Base-by-base conservation (phyloP, 495 filamentous ascomycete genomes). In the Pseudoneurospora amorphoporcata region DNA sequence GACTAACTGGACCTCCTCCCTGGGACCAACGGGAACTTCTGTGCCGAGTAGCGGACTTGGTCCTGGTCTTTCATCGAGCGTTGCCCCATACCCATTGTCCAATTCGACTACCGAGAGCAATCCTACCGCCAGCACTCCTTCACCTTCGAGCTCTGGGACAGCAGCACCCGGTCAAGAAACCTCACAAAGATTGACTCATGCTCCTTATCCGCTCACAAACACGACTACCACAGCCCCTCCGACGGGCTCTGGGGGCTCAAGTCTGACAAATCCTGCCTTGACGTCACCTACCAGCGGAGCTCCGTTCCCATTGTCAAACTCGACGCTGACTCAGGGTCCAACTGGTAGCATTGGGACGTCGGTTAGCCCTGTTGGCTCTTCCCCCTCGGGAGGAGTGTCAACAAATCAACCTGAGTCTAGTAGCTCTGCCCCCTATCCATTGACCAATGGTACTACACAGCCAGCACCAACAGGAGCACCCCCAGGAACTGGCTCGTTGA, bases 261-360 rank as follows among this genome's bases (percentile, higher is more conserved):
- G 38, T 4, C 41, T 68, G 10, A 40, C 45, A 61, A 61, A 12
- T 32, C 12, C 23, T 61, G 14, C 53, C 53, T 32, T 1, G 53
- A 29, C 23, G 10, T 61, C 53, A 32, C 53, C 53, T 61, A 61
- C 53, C 23, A 70, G 75, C 39, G 71, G 70, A 8, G 70, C 61
- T 43, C 73, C 78, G n/a, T 79, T 77, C 61, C 74, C 77, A 7
- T 58, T 78, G 39, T 41, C 75, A 10, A 79, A 79, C 72, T 76
- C 75, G 35, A 79, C 53, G 12, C 5, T 16, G 53, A 29, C 53
- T 16, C 53, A 16, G 19, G 53, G 53, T 61, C 53, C 53, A 32
- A 61, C 53, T 61, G 53, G 53, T 61, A 61, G 53, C 53, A 32
- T 61, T 6, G 53, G 53, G 23, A 8, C 53, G 19, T 61, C 53